These are phyloP conservation scores for Populus euphratica DNA, from an alignment of 345 rosid species.

Conservation along the genomic window DNA sequence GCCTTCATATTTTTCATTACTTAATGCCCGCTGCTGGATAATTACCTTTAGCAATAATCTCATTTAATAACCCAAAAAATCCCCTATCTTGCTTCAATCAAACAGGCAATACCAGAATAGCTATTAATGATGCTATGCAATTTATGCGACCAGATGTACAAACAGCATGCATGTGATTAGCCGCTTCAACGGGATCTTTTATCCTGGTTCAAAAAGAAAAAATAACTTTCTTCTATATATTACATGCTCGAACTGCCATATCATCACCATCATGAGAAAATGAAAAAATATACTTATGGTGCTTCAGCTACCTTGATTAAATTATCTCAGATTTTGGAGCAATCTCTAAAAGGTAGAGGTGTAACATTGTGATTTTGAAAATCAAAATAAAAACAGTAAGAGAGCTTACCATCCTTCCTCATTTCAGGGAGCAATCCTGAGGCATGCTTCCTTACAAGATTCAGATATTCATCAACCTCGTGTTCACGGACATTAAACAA, in stretches of 20 bases:
- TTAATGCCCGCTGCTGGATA: no score
- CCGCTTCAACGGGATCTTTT: no score
- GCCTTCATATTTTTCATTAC: no score
- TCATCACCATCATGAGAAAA: no score
- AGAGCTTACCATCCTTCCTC: conserved; percentile 85
- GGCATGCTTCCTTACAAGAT: conserved; percentile 78
- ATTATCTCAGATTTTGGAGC: neutral
- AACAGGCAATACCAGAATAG: no score
- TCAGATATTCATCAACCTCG: conserved; percentile 81
- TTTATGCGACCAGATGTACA: no score
- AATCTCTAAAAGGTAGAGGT: neutral
- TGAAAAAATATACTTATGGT: neutral
- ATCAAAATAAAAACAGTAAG: neutral
- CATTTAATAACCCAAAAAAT: no score
- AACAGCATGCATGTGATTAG: no score
- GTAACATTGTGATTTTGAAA: neutral
- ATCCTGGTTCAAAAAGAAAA: no score
- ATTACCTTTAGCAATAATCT: no score
- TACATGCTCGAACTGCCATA: neutral
- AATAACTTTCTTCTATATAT: neutral
- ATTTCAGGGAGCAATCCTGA: conserved; percentile 87
- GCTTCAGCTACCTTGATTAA: neutral
- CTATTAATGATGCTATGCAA: no score
- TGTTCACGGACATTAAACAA: conserved; percentile 74
- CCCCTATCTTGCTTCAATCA: no score